phyloP scores from a whole-genome alignment of 1,139 yeast species.

The Blastobotrys indianensis region DNA sequence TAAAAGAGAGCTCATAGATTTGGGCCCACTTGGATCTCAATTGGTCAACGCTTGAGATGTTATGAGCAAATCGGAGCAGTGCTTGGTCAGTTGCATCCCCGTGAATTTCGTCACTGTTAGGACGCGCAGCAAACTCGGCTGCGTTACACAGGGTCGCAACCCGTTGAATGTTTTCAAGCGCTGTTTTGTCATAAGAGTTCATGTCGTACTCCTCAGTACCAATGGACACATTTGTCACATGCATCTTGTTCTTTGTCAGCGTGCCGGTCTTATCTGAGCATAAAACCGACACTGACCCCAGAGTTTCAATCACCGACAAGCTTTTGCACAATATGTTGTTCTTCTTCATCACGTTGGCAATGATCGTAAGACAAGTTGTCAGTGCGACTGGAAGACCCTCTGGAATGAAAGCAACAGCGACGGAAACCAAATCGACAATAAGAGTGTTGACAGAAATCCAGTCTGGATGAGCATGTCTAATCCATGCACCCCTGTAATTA shows the following conservation, averaged over 20 bases:
- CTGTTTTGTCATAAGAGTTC: constrained; percentile 50
- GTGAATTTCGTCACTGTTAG: constrained; percentile 21
- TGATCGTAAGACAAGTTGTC: constrained; percentile 46
- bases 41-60: constrained; percentile 1
- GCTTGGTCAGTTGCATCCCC: constrained; percentile 52
- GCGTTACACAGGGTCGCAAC: constrained; percentile 39
- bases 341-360: constrained; percentile 45
- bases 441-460: constrained; percentile 42
- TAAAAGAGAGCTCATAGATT: constrained; percentile 36
- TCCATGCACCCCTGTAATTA: constrained; percentile 36
- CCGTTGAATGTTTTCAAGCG: constrained; percentile 13
- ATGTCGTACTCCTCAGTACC: constrained; percentile 1
- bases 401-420: constrained; percentile 51
- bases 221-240: constrained; percentile 17
- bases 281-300: constrained; percentile 43
- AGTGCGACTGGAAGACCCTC: constrained; percentile 52
- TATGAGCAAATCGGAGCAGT: constrained; percentile 36
- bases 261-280: constrained; percentile 76
- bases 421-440: constrained; percentile 35
- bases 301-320: constrained; percentile 47
- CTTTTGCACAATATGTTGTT: constrained; percentile 44
- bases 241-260: constrained; percentile 43
- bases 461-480: constrained; percentile 37
- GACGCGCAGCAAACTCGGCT: constrained; percentile 26
- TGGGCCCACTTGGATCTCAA: constrained; percentile 1